Conservation (phyloP, 179 eudicot genomes). For the Spinacia oleracea region DNA sequence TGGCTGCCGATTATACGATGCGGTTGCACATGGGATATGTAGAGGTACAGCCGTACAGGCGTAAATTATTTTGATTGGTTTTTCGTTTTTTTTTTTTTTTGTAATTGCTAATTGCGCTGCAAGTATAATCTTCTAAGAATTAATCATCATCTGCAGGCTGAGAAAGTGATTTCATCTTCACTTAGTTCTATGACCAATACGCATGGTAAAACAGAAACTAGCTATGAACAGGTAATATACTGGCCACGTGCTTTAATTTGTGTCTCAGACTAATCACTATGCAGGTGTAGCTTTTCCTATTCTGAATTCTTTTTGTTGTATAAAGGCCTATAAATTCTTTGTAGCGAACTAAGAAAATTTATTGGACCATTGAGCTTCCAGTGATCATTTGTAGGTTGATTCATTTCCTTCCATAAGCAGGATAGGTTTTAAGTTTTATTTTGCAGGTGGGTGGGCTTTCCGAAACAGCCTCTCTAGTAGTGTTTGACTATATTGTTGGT, state of each 20-base stretch:
- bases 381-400: background rate
- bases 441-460: background rate
- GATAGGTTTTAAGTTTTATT: background rate
- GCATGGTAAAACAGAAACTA: constrained; percentile 38
- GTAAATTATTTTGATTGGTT: background rate
- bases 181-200: constrained; percentile 42
- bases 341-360: background rate
- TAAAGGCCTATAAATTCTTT: background rate
- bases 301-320: background rate
- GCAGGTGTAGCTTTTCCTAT: background rate
- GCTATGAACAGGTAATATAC: constrained; percentile 70
- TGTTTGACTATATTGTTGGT: background rate
- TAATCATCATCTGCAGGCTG: constrained; percentile 58
- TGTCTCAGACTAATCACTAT: background rate
- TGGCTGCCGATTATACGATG: constrained; percentile 80
- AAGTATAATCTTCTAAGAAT: constrained; percentile 6
- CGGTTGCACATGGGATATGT: constrained; percentile 71
- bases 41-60: constrained; percentile 78
- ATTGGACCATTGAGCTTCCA: background rate
- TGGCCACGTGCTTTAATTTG: constrained; percentile 7
- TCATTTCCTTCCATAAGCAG: background rate
- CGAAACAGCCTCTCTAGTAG: background rate
- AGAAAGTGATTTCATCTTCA: constrained; percentile 74
- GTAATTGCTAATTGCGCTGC: background rate
- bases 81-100: background rate